These are phyloP conservation scores for Puccinia novopanici DNA, from an alignment of 1,284 basidiomycete genomes.

Conservation along the genomic window DNA sequence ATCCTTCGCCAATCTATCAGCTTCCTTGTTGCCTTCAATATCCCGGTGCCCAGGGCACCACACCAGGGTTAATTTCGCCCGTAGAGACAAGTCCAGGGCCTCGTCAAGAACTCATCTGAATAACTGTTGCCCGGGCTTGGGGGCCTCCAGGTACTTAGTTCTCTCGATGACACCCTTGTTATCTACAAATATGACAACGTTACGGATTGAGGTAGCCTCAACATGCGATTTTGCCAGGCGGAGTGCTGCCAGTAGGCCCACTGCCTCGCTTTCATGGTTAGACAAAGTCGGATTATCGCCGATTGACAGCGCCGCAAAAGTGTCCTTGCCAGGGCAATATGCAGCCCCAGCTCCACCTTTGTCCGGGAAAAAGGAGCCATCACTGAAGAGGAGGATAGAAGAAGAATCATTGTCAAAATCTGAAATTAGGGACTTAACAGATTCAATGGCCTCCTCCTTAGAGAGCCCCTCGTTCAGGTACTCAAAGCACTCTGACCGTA, in stretches of 20 bases:
- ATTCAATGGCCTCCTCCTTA: not conserved
- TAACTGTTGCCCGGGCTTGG: not conserved
- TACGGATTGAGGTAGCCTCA: too few relatives aligned
- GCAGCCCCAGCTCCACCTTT: too few relatives aligned
- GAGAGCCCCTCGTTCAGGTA: not conserved
- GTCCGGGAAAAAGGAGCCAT: constrained; percentile 8
- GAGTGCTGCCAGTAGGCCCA: not conserved
- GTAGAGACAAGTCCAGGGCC: not conserved
- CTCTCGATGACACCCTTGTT: not conserved
- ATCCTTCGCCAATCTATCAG: not conserved
- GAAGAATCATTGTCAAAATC: not conserved
- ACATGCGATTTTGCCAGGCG: not conserved
- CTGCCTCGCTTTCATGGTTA: constrained; percentile 12
- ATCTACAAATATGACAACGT: not conserved
- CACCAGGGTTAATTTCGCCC: not conserved
- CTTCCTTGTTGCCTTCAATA: not conserved
- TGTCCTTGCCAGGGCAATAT: too few relatives aligned
- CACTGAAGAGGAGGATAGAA: not conserved
- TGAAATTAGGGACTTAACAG: constrained; percentile 1
- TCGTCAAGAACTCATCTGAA: not conserved
- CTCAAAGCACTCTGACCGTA: too few relatives aligned
- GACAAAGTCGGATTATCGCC: not conserved
- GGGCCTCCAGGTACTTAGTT: not conserved
- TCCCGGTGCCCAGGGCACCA: constrained; percentile 30
- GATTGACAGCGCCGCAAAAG: not conserved